A percentile compares a stretch with the other conserved stretches of the same genome.
Conservation (phyloP, 306 rosid genomes). For the Biancaea sappan region DNA sequence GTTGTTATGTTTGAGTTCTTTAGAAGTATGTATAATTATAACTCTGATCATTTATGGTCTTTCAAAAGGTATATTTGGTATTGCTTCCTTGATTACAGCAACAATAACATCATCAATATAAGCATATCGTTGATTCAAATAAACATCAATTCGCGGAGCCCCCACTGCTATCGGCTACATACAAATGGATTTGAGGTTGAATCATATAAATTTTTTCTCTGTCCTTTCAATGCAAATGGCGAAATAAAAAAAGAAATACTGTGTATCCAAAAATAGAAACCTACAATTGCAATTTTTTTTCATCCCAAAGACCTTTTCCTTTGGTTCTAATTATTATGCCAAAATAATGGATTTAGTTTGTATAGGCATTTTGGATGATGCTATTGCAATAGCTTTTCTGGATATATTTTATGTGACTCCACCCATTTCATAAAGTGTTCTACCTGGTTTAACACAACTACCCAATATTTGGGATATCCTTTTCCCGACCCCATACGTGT, state of each 20-base stretch:
- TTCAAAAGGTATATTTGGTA: neutral
- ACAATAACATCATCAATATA: neutral
- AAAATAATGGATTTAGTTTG: neutral
- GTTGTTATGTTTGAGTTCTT: no score
- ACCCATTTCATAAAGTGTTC: neutral
- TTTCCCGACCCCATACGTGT: neutral
- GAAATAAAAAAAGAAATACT: no score
- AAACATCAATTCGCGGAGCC: no score
- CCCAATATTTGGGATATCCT: slow-evolving; percentile 1
- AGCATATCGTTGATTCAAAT: neutral
- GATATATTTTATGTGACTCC: neutral
- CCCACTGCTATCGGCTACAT: no score
- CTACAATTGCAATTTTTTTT: no score
- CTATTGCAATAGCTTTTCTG: neutral
- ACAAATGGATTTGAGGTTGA: no score
- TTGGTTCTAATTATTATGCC: no score
- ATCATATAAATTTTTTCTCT: no score
- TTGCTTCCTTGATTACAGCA: neutral
- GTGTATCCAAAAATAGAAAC: no score
- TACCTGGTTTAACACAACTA: no score
- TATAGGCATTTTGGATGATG: neutral
- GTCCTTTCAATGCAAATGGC: no score
- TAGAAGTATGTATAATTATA: neutral
- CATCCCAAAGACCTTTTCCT: no score
- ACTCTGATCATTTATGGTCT: neutral